These are phyloP conservation scores for Anisogramma anomala DNA, from an alignment of 2,329 filamentous ascomycete genomes.

Conservation along the genomic window DNA sequence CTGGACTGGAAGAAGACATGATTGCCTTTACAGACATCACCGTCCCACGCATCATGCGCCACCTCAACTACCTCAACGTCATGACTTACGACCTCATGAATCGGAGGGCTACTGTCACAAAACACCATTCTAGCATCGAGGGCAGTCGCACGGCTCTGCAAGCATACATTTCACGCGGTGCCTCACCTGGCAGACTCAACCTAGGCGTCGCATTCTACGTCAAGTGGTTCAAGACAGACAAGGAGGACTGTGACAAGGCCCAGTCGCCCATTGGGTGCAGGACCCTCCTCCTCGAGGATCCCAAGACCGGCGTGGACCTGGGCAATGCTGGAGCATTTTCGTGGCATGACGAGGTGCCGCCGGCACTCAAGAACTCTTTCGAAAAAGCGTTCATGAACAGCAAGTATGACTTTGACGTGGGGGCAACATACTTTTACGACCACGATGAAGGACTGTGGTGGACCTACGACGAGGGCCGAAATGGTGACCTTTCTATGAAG, in stretches of 20 bases:
- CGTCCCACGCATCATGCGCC: constrained; percentile 45
- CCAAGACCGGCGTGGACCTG: constrained; percentile 46
- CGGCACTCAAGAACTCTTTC: constrained; percentile 46
- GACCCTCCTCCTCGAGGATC: constrained; percentile 47
- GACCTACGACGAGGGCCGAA: constrained; percentile 57
- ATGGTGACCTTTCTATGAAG: constrained; percentile 43
- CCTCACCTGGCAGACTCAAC: constrained; percentile 44
- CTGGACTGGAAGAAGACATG: constrained; percentile 52
- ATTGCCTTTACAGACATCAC: constrained; percentile 50
- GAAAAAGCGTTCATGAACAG: constrained; percentile 40
- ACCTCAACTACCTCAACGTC: constrained; percentile 53
- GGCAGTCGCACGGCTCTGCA: constrained; percentile 44
- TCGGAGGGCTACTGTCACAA: constrained; percentile 53
- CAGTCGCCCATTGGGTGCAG: constrained; percentile 43
- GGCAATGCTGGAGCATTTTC: constrained; percentile 43
- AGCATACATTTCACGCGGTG: constrained; percentile 47
- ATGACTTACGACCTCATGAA: constrained; percentile 56
- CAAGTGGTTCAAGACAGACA: constrained; percentile 52
- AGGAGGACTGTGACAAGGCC: constrained; percentile 32
- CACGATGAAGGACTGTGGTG: constrained; percentile 49
- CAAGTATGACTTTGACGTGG: constrained; percentile 42
- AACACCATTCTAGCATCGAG: constrained; percentile 50
- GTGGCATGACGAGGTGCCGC: constrained; percentile 44
- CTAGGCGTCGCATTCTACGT: constrained; percentile 59
- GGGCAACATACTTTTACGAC: constrained; percentile 62